Percentiles rank a stretch among this genome's conserved stretches.
Evolutionary conservation across 1,284 basidiomycete species (phyloP).

Genomic region (Ustilago loliicola): DNA sequence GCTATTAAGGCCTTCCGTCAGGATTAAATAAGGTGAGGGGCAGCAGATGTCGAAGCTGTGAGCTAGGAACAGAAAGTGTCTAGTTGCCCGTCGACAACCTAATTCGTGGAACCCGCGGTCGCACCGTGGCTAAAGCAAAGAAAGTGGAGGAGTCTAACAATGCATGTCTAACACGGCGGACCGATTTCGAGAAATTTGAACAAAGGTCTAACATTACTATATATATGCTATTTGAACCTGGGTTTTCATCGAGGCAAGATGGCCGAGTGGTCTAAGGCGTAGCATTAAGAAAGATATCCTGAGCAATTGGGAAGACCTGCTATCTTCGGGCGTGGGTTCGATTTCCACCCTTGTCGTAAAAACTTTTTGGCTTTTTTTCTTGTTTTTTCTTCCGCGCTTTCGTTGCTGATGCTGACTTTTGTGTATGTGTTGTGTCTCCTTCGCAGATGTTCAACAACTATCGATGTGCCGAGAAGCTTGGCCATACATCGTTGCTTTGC

Average conservation of each 20-base stretch:
- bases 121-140: no score
- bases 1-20: no score
- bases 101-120: no score
- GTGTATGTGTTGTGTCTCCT: background rate
- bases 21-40: no score
- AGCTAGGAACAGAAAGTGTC: no score
- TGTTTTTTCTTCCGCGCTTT: background rate
- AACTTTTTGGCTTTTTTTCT: constrained; percentile 6
- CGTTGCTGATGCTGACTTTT: background rate
- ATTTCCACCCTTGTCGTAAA: constrained; percentile 68
- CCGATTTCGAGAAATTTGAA: no score
- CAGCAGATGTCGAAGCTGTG: no score
- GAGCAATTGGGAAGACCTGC: constrained; percentile 28
- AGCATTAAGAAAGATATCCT: constrained; percentile 56
- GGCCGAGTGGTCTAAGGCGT: constrained; percentile 68
- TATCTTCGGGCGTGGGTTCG: constrained; percentile 69
- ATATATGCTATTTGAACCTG: background rate
- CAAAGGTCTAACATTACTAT: no score
- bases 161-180: no score
- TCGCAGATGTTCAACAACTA: background rate
- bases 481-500: no score
- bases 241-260: constrained; percentile 42
- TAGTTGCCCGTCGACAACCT: no score
- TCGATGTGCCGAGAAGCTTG: background rate
- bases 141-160: no score